Evolutionary conservation across 2,329 filamentous ascomycete species (phyloP).

Genomic region (Colletotrichum sp.): DNA sequence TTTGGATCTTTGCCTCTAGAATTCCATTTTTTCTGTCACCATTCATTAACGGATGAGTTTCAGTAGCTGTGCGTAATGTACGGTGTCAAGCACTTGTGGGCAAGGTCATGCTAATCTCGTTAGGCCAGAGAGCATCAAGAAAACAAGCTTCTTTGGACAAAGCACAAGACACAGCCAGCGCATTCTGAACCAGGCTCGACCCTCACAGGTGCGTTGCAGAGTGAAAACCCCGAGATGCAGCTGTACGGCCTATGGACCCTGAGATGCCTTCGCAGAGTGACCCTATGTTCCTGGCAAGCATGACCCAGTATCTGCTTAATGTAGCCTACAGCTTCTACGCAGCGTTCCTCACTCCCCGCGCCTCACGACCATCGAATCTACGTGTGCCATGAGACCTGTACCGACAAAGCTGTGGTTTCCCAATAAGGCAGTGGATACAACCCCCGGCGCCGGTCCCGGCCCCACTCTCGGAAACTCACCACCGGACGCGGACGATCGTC

Average conservation of each 20-base stretch:
- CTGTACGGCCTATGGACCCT: accelerated
- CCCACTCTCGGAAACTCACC: background rate
- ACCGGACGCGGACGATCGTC: background rate
- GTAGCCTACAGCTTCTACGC: background rate
- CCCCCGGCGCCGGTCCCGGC: background rate
- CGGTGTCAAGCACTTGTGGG: background rate
- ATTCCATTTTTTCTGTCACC: background rate
- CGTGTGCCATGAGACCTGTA: background rate
- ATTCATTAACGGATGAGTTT: accelerated
- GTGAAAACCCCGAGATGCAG: accelerated
- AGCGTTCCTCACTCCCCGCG: background rate
- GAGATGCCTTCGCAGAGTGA: background rate
- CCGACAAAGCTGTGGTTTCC: background rate
- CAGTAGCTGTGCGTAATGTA: background rate
- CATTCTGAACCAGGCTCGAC: background rate
- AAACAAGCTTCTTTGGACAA: background rate
- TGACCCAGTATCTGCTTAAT: background rate
- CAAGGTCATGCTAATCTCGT: background rate
- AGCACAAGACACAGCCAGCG: background rate
- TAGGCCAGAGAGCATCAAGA: background rate
- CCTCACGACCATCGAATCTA: background rate
- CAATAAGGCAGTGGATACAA: background rate
- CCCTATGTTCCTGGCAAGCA: accelerated
- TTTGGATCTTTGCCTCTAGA: background rate
- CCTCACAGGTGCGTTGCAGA: too few relatives aligned